Evolutionary conservation across 495 filamentous ascomycete species (phyloP), one percentile per base, ranked within the genome.

Genomic region (Bombardia bombarda): DNA sequence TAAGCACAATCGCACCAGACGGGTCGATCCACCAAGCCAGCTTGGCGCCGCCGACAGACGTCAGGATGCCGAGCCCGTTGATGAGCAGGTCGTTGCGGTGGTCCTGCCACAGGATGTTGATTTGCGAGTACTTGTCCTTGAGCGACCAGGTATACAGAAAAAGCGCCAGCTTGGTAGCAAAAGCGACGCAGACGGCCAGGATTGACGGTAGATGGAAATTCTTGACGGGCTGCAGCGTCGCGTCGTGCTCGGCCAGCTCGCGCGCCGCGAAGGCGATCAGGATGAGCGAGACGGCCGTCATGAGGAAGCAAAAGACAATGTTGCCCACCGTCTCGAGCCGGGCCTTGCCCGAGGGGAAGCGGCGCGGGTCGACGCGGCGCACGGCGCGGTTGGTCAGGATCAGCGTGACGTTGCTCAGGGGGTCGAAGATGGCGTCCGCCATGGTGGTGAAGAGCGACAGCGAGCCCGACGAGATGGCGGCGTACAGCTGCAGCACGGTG

Each of bases 401-500:
- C 3, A 98, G 73, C 0, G 86, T 90, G 28, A 95, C 54, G 63
- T 96, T 97, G 57, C 83, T 88, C 60, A 93, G 53, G 13, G 93
- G 93, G 60, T 98, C 92, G 67, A 98, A 98, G 50, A 98, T 74
- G 19, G 90, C 83, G 63, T 98, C 92, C 25, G 90, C 92, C 86
- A 95, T 95, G 39, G 93, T 98, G 6, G 92, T 95, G 72, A 97
- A 95, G 38, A 98, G 79, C 4, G 90, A 96, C 30, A 97, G 75
- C 5, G 88, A 95, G 17, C 82, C 79, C 2, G 88, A 94, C 1
- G 86, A 80, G 24, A 84, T 75, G 38, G 92, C 92, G 23, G 80
- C 92, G 65, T 95, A 98, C 30, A 96, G 65, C 54, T 98, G 92
- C 3, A 98, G 69, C 6, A 74, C 64, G 6, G 87, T 77, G 3